Percentiles rank a stretch among this genome's conserved stretches.
These are phyloP conservation scores for Mycena citricolor DNA, from an alignment of 1,284 basidiomycete species.

Conservation along the genomic window DNA sequence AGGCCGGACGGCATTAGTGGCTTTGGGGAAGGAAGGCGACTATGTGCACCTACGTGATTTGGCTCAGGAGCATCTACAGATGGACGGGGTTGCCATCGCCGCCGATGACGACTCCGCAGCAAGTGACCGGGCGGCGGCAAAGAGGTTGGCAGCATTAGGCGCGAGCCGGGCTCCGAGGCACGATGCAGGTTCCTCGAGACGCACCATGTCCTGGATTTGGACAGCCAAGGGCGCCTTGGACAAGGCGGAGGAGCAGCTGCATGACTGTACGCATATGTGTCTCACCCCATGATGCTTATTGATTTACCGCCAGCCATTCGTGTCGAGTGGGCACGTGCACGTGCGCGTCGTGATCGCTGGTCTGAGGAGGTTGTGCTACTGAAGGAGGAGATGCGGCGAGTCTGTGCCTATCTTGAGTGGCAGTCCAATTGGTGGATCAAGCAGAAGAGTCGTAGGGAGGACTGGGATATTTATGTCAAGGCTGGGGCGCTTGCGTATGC, in stretches of 20 bases:
- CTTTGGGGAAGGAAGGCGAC: background rate
- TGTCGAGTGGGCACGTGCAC: no score
- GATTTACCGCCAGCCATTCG: no score
- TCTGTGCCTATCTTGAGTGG: no score
- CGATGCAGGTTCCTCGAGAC: background rate
- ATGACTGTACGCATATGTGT: no score
- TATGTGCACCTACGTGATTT: conserved; percentile 1
- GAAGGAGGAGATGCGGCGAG: no score
- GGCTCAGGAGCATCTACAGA: background rate
- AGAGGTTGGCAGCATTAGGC: conserved; percentile 3
- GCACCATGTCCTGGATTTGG: conserved; percentile 5
- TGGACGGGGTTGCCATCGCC: background rate
- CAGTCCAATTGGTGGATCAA: no score
- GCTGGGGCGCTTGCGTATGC: background rate
- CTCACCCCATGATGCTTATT: no score
- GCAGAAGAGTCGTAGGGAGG: background rate
- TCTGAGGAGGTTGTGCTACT: no score
- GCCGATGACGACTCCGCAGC: background rate
- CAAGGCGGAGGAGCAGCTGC: background rate
- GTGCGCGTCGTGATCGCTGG: no score
- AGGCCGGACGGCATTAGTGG: conserved; percentile 1
- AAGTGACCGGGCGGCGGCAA: conserved; percentile 1
- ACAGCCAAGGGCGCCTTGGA: background rate
- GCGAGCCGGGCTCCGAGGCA: background rate
- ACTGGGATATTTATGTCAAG: background rate